phyloP scores from a whole-genome alignment of 139 green algal genomes.

The Asterochloris erici region DNA sequence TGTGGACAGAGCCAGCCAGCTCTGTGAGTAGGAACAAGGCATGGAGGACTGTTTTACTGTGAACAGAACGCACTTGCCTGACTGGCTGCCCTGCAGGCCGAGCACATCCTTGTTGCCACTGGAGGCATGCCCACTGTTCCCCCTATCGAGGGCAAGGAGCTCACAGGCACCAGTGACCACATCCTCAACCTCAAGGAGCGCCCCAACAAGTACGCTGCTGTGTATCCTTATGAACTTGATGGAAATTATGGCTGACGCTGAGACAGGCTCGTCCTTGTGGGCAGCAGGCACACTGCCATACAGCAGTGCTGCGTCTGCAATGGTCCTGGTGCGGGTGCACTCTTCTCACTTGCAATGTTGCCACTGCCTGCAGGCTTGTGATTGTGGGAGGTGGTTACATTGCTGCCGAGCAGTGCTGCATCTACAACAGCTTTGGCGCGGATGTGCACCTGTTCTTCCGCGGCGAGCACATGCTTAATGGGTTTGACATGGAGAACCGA shows the following conservation, averaged over 20 bases:
- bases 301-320: not conserved
- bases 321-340: too few species aligned
- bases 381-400: slow-evolving; percentile 97
- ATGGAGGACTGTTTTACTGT: too few species aligned
- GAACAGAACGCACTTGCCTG: too few species aligned
- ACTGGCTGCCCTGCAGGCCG: slow-evolving; percentile 29
- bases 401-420: slow-evolving; percentile 93
- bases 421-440: slow-evolving; percentile 85
- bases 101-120: slow-evolving; percentile 91
- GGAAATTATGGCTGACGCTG: not conserved
- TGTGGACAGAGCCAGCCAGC: too few species aligned
- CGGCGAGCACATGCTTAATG: slow-evolving; percentile 1
- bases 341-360: not conserved
- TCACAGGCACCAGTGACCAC: slow-evolving; percentile 87
- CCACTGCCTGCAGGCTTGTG: slow-evolving; percentile 42
- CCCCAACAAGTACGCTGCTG: slow-evolving; percentile 20
- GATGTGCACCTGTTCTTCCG: slow-evolving; percentile 89
- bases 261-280: not conserved
- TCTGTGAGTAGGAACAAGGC: too few species aligned
- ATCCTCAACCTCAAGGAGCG: slow-evolving; percentile 74
- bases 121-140: slow-evolving; percentile 70
- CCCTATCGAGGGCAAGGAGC: slow-evolving; percentile 84
- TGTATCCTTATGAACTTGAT: not conserved
- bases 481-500: slow-evolving; percentile 46
- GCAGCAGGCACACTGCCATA: not conserved